Base-by-base conservation (phyloP, 106 monocot species). In the Cymbidium sinense region DNA sequence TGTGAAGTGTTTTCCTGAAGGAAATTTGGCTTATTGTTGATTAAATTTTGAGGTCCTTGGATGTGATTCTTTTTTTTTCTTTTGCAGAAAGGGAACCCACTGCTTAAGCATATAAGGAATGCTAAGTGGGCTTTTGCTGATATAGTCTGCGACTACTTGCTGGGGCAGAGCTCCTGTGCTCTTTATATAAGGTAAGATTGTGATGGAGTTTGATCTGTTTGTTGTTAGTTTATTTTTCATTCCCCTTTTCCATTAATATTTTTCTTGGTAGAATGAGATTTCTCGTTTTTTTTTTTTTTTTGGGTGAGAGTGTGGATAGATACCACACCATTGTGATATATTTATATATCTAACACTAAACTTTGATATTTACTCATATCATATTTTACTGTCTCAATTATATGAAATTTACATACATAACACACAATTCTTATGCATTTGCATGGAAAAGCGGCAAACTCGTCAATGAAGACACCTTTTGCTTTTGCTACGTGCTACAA, bases 51-150 rank as follows among this genome's bases (percentile, higher is more conserved):
- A 69, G n/a, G 36, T 71, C 50, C 7, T 70, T 51, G 31, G 52
- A 18, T 18, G 51, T 10, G 25, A 43, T 1, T 43, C 17, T 33
- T 54, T 52, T 18, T 41, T 62, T 39, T 50, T 13, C 58, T 29
- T 1, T 10, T 80, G 71, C 80, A 96, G 96, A 96, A 91, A 75
- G 91, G 96, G 70, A 96, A 96, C 54, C 96, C 96, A 0, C 50
- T 96, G 87, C 89, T 96, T 17, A 96, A 96, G 84, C 93, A 96
- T 76, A 89, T 96, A 55, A 82, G 96, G 85, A 93, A 96, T 77
- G 93, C 86, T 30, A 83, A 81, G 78, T 96, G 93, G 96, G 72
- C 80, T 37, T 96, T 93, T 78, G 88, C 93, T 10, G 93, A 96
- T 79, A 77, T 96, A 67, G 87, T 96, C 0, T 87, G 88, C 50